Conservation (phyloP, 1,139 yeast genomes). For the Waltiozyma sp. region DNA sequence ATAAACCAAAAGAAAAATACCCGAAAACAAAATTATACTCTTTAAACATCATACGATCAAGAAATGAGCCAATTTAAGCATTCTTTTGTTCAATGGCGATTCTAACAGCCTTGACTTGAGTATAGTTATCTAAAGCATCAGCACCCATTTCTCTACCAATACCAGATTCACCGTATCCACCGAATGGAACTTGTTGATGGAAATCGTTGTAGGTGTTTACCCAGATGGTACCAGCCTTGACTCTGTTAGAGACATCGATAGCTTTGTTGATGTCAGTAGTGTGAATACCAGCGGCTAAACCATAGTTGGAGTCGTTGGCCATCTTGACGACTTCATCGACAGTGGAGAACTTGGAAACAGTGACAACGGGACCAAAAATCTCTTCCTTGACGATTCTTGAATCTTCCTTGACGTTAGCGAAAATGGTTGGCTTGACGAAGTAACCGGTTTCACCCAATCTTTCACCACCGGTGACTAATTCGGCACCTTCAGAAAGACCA, state of each 20-base stretch:
- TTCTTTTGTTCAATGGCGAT: conserved; percentile 9
- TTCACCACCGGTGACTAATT: conserved; percentile 50
- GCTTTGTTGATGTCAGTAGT: conserved; percentile 47
- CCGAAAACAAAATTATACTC: neutral
- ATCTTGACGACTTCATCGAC: conserved; percentile 48
- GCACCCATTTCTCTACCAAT: conserved; percentile 68
- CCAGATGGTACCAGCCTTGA: conserved; percentile 62
- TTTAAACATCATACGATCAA: neutral
- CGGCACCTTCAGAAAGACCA: conserved; percentile 54
- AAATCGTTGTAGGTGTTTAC: conserved; percentile 49
- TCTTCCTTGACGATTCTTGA: conserved; percentile 66
- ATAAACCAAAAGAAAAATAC: neutral
- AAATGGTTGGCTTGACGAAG: conserved; percentile 69
- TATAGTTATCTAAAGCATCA: conserved; percentile 55
- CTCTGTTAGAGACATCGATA: conserved; percentile 45
- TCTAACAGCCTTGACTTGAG: conserved; percentile 49
- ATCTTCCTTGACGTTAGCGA: conserved; percentile 58
- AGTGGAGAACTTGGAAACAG: conserved; percentile 51
- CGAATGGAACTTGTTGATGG: conserved; percentile 43
- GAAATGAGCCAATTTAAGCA: neutral
- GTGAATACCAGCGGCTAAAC: conserved; percentile 68
- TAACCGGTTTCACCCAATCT: conserved; percentile 50
- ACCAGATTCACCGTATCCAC: conserved; percentile 61
- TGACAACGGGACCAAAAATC: conserved; percentile 75
- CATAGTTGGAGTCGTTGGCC: conserved; percentile 58